A percentile compares a stretch with the other conserved stretches of the same genome.
These are phyloP conservation scores for Penicillium lagena DNA, from an alignment of 495 filamentous ascomycete species.

Conservation along the genomic window DNA sequence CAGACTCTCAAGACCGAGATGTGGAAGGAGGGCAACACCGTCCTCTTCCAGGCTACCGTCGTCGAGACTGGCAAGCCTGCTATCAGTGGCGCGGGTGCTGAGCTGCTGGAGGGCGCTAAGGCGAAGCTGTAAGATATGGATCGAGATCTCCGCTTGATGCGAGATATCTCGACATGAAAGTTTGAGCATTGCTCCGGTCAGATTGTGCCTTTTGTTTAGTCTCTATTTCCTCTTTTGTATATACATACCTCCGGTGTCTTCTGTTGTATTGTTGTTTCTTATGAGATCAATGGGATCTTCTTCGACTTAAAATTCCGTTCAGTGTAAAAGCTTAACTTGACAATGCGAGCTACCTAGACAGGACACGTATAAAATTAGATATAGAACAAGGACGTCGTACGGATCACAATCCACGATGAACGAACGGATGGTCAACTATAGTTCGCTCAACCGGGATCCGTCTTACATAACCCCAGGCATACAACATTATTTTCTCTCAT, in stretches of 20 bases:
- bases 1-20: conserved; percentile 95
- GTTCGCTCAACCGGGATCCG: too few species aligned
- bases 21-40: conserved; percentile 90
- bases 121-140: conserved; percentile 51
- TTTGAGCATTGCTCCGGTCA: background rate
- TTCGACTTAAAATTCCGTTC: background rate
- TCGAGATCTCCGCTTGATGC: conserved; percentile 5
- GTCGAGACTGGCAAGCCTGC: conserved; percentile 94
- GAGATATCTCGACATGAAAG: conserved; percentile 12
- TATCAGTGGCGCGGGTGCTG: conserved; percentile 81
- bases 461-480: too few species aligned
- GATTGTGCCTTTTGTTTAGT: background rate
- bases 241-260: conserved; percentile 4
- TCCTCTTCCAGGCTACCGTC: conserved; percentile 90
- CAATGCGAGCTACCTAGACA: too few species aligned
- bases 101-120: conserved; percentile 60
- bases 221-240: conserved; percentile 5
- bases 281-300: background rate
- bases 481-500: too few species aligned
- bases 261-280: background rate
- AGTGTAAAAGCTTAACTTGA: background rate
- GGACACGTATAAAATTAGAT: too few species aligned
- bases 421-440: too few species aligned
- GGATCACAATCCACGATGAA: too few species aligned
- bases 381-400: too few species aligned